Conservation (phyloP, 2,329 filamentous ascomycete species). For the Bipolaris gigantea region DNA sequence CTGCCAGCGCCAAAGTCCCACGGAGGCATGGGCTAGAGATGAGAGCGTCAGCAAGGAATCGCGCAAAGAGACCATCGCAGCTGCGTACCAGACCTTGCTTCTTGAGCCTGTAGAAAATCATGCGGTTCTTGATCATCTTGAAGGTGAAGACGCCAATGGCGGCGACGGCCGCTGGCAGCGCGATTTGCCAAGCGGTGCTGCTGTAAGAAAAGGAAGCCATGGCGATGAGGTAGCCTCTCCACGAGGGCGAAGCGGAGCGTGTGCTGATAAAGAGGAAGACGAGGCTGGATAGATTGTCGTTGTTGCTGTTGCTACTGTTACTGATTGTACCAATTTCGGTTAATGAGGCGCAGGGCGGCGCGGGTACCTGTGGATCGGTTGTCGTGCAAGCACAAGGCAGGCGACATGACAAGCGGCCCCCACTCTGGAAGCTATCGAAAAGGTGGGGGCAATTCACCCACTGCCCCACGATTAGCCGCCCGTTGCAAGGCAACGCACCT, state of each 20-base stretch:
- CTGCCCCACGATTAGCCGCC: neutral
- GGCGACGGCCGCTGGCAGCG: conserved; percentile 1
- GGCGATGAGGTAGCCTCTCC: neutral
- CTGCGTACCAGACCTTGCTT: conserved; percentile 13
- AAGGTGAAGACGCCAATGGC: neutral
- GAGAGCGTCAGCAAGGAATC: neutral
- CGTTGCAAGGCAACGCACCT: neutral
- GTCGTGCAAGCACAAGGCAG: neutral
- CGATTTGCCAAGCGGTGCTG: conserved; percentile 1
- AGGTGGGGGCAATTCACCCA: neutral
- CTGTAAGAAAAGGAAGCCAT: neutral
- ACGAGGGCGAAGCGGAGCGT: neutral
- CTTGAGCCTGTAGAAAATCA: conserved; percentile 13
- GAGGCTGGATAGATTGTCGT: neutral
- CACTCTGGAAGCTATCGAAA: neutral
- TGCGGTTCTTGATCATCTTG: conserved; percentile 11
- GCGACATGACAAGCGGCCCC: neutral
- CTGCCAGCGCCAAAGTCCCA: conserved; percentile 18
- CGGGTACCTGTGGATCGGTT: neutral
- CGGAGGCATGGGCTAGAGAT: conserved; percentile 14
- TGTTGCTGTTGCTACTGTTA: neutral
- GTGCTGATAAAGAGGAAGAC: neutral
- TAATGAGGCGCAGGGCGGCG: neutral
- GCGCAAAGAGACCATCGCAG: neutral
- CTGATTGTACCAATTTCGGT: neutral